Evolutionary conservation across 1,284 basidiomycete genomes (phyloP).

Genomic region (Trichosporon ovoides): DNA sequence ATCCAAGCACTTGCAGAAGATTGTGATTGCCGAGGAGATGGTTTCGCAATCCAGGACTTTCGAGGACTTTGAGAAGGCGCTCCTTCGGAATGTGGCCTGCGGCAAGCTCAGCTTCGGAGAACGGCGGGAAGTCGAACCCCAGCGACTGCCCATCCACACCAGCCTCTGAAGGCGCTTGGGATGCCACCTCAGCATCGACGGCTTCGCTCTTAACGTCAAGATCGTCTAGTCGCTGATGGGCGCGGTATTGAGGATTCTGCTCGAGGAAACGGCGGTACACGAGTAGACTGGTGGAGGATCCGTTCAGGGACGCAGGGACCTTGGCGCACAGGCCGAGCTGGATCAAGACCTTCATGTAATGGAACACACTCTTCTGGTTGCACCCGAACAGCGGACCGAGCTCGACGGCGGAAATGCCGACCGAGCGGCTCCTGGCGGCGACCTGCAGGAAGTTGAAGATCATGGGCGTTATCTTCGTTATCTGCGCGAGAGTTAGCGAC

Average conservation of each 20-base stretch:
- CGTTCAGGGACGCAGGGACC: constrained; percentile 32
- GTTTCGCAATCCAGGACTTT: constrained; percentile 38
- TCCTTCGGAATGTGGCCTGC: constrained; percentile 36
- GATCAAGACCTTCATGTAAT: constrained; percentile 38
- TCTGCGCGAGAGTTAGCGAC: constrained; percentile 22
- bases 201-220: constrained; percentile 19
- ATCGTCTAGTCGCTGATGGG: constrained; percentile 15
- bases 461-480: constrained; percentile 30
- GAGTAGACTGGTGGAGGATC: constrained; percentile 35
- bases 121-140: constrained; percentile 29
- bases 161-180: constrained; percentile 4
- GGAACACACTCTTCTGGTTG: constrained; percentile 39
- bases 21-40: constrained; percentile 36
- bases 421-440: constrained; percentile 16
- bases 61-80: constrained; percentile 35
- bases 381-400: constrained; percentile 37
- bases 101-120: constrained; percentile 35
- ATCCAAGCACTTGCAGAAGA: constrained; percentile 23
- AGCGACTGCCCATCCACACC: constrained; percentile 11
- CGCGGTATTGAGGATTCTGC: constrained; percentile 32
- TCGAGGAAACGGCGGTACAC: constrained; percentile 38
- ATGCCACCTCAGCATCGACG: constrained; percentile 15
- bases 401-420: constrained; percentile 24
- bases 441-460: constrained; percentile 32
- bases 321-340: constrained; percentile 37